Evolutionary conservation across 345 rosid genomes (phyloP).

Genomic region (Lumnitzera racemosa): DNA sequence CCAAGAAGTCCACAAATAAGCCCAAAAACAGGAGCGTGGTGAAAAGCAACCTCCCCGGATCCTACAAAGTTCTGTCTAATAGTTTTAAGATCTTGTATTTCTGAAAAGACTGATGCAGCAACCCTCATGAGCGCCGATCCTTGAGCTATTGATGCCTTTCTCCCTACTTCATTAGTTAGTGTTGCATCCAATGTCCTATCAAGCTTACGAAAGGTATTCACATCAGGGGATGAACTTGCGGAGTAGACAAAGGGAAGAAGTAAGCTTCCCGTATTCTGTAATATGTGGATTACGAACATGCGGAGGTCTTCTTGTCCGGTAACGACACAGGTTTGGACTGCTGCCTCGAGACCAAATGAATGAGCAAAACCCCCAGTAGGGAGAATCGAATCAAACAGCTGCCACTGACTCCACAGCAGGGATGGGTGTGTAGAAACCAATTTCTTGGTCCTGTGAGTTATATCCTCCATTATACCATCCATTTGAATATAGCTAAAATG

Average conservation of each 20-base stretch:
- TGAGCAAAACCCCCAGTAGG: constrained; percentile 95
- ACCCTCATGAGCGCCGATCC: constrained; percentile 77
- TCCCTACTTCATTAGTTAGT: constrained; percentile 60
- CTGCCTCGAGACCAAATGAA: constrained; percentile 82
- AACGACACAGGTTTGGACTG: constrained; percentile 54
- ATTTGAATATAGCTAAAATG: neutral
- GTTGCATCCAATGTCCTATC: constrained; percentile 54
- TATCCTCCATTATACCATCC: constrained; percentile 11
- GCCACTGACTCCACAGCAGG: constrained; percentile 90
- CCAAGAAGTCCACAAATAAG: constrained; percentile 69
- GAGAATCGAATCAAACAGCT: constrained; percentile 76
- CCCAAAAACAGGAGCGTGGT: constrained; percentile 85
- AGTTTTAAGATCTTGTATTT: constrained; percentile 43
- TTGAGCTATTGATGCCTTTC: constrained; percentile 68
- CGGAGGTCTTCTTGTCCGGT: constrained; percentile 40
- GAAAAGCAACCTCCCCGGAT: constrained; percentile 32
- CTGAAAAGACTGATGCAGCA: constrained; percentile 60
- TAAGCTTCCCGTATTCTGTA: constrained; percentile 70
- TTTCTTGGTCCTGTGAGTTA: constrained; percentile 1
- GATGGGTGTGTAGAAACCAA: constrained; percentile 1
- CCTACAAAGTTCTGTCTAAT: constrained; percentile 40
- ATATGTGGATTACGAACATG: constrained; percentile 31
- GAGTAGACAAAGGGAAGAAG: constrained; percentile 75
- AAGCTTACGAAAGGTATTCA: constrained; percentile 43
- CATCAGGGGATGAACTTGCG: constrained; percentile 34